phyloP scores from a whole-genome alignment of 768 basidiomycete species.

The Amanita phalloides region DNA sequence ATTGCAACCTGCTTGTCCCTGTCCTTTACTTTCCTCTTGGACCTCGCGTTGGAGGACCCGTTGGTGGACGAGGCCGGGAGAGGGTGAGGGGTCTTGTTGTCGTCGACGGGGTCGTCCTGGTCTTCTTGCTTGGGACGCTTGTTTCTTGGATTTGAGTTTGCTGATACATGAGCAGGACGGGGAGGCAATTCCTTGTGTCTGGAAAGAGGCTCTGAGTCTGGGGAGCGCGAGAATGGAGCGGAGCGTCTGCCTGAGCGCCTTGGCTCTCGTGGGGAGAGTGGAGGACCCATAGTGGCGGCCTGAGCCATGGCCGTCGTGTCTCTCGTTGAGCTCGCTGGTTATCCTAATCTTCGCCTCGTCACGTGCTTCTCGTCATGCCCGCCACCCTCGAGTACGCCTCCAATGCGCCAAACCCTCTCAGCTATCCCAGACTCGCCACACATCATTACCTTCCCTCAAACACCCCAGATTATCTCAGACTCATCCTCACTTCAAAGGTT shows the following conservation, averaged over 20 bases:
- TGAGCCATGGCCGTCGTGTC: conserved; percentile 39
- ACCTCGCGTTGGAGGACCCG: conserved; percentile 20
- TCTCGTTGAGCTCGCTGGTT: not conserved
- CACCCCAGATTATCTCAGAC: conserved; percentile 79
- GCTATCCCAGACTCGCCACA: conserved; percentile 55
- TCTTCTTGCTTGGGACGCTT: conserved; percentile 73
- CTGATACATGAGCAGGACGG: conserved; percentile 30
- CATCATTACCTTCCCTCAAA: conserved; percentile 56
- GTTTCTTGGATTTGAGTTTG: conserved; percentile 28
- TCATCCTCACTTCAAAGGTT: conserved; percentile 84
- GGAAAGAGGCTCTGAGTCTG: conserved; percentile 55
- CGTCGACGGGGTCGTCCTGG: conserved; percentile 49
- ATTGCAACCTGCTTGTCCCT: conserved; percentile 25
- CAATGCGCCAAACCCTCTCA: conserved; percentile 50
- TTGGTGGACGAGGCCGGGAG: conserved; percentile 16
- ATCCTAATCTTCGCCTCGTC: conserved; percentile 5
- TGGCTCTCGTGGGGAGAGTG: conserved; percentile 66
- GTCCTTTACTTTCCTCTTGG: conserved; percentile 61
- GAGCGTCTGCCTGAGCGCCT: conserved; percentile 71
- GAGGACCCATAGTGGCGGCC: conserved; percentile 63
- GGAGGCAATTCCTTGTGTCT: conserved; percentile 34
- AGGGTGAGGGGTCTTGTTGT: conserved; percentile 34
- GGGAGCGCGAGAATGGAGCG: conserved; percentile 63
- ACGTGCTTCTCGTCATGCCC: conserved; percentile 3
- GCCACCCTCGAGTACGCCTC: conserved; percentile 61